A percentile compares a stretch with the other conserved stretches of the same genome.
Conservation (phyloP, 2,329 filamentous ascomycete genomes). For the Claviceps maximensis region DNA sequence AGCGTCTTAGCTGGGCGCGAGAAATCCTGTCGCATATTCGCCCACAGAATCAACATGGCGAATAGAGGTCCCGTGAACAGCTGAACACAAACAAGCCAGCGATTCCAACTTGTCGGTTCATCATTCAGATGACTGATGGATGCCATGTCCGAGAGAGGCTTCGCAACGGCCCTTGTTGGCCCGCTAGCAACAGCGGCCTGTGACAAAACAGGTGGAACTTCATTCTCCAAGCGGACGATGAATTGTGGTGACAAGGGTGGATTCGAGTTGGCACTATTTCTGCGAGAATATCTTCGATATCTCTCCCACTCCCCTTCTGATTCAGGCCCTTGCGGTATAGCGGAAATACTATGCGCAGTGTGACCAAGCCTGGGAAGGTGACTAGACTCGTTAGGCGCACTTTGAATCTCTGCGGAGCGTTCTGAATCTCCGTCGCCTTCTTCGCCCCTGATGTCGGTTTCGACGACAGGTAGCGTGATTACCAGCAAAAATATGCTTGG, state of each 20-base stretch:
- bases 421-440: slow-evolving; percentile 13
- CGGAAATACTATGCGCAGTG: slow-evolving; percentile 21
- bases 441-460: slow-evolving; percentile 48
- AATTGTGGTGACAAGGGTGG: slow-evolving; percentile 5
- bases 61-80: slow-evolving; percentile 81
- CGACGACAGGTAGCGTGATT: slow-evolving; percentile 82
- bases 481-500: slow-evolving; percentile 84
- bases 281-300: slow-evolving; percentile 36
- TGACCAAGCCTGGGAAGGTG: slow-evolving; percentile 16
- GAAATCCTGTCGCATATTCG: slow-evolving; percentile 47
- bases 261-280: slow-evolving; percentile 12
- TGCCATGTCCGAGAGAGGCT: slow-evolving; percentile 20
- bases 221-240: slow-evolving; percentile 8
- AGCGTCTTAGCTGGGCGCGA: slow-evolving; percentile 39
- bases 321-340: slow-evolving; percentile 21
- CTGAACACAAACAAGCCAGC: slow-evolving; percentile 79
- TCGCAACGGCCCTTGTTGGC: slow-evolving; percentile 6
- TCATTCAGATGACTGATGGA: slow-evolving; percentile 21
- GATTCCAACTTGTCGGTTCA: slow-evolving; percentile 58
- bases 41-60: slow-evolving; percentile 63
- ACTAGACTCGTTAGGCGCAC: slow-evolving; percentile 16
- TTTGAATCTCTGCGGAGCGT: slow-evolving; percentile 12
- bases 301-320: slow-evolving; percentile 46
- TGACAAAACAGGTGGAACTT: slow-evolving; percentile 9
- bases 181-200: neutral